phyloP scores from a whole-genome alignment of 345 rosid species.

The Aurinia saxatilis region DNA sequence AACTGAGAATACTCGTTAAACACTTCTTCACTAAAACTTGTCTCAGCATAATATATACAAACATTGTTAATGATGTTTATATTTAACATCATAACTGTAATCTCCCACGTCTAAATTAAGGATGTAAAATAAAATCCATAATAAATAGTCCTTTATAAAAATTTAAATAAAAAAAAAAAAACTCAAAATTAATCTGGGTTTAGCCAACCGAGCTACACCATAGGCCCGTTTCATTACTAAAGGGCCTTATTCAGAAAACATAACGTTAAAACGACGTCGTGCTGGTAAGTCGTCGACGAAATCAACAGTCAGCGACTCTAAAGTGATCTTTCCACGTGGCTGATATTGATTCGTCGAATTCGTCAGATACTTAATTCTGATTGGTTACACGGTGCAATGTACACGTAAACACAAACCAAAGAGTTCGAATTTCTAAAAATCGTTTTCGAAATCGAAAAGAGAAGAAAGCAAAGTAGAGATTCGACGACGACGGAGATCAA shows the following conservation, averaged over 20 bases:
- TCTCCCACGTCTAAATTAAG: no score
- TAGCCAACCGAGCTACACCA: background rate
- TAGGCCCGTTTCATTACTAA: background rate
- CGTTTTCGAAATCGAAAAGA: constrained; percentile 17
- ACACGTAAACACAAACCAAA: constrained; percentile 13
- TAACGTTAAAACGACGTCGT: background rate
- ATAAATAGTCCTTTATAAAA: no score
- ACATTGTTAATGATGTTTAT: no score
- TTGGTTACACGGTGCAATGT: constrained; percentile 17
- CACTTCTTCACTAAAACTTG: no score
- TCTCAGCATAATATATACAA: no score
- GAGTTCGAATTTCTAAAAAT: constrained; percentile 6
- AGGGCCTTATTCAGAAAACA: background rate
- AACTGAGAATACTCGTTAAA: no score
- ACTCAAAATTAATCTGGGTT: no score
- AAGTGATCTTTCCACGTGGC: constrained; percentile 5
- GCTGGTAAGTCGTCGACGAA: background rate
- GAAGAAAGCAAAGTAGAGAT: background rate
- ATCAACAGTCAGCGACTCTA: constrained; percentile 10
- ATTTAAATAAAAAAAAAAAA: no score
- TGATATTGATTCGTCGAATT: background rate
- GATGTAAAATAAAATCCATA: no score
- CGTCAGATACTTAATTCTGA: constrained; percentile 18
- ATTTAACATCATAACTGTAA: no score
- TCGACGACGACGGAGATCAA: background rate